These are phyloP conservation scores for Grosmannia huntii DNA, from an alignment of 2,329 filamentous ascomycete genomes.

Conservation along the genomic window DNA sequence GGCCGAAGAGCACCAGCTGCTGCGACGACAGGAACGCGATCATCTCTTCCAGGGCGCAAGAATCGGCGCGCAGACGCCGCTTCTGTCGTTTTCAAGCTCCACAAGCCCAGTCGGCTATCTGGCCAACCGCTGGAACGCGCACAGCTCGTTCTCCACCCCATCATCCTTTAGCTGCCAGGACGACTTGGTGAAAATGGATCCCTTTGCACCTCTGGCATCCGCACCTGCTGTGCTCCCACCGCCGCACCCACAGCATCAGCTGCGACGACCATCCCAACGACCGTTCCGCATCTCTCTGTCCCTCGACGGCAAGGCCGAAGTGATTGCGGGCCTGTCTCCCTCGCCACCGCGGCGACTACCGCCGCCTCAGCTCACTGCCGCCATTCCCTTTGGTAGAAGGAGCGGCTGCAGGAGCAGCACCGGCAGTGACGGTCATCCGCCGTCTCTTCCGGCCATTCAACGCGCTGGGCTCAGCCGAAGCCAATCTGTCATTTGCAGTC, in stretches of 20 bases:
- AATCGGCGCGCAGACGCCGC: not conserved
- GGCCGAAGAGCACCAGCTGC: conserved; percentile 5
- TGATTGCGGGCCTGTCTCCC: conserved; percentile 55
- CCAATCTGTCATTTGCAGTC: conserved; percentile 50
- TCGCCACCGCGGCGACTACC: conserved; percentile 55
- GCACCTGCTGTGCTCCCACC: conserved; percentile 17
- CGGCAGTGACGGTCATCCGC: conserved; percentile 23
- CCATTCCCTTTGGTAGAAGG: not conserved
- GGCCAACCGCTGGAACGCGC: conserved; percentile 43
- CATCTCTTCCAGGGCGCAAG: not conserved
- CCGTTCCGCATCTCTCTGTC: conserved; percentile 68
- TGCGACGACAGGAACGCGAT: not conserved
- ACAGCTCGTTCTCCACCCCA: conserved; percentile 38
- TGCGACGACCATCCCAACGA: conserved; percentile 19
- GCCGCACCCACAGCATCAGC: conserved; percentile 9
- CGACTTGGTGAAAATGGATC: conserved; percentile 32
- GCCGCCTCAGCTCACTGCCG: conserved; percentile 21
- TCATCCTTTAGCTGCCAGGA: conserved; percentile 22
- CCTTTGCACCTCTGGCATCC: conserved; percentile 30
- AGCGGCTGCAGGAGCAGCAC: not conserved
- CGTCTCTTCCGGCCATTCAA: conserved; percentile 32
- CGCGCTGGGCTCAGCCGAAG: conserved; percentile 52
- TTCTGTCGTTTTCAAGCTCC: conserved; percentile 16
- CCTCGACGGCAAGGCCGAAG: conserved; percentile 79
- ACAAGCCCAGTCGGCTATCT: conserved; percentile 26